Percentiles rank a stretch among this genome's conserved stretches.
phyloP scores from a whole-genome alignment of 768 basidiomycete species.

The Pulveroboletus sp. region DNA sequence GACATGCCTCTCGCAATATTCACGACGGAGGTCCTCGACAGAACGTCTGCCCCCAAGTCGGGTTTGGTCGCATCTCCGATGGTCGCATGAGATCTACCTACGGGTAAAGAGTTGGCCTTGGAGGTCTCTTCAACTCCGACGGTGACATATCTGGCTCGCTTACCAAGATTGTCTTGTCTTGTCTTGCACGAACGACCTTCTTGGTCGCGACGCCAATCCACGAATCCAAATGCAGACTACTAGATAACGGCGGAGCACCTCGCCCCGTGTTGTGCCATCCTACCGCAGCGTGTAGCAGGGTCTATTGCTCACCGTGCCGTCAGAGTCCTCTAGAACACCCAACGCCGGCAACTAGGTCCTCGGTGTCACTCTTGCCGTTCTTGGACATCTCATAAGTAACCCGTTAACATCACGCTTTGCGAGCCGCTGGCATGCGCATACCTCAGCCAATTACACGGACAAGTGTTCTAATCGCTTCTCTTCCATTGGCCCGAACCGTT shows the following conservation, averaged over 20 bases:
- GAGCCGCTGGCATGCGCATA: too few relatives aligned
- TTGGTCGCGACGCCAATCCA: too few relatives aligned
- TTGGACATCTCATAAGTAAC: background rate
- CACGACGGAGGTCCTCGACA: constrained; percentile 8
- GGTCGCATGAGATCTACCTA: background rate
- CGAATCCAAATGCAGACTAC: too few relatives aligned
- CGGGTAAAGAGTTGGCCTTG: background rate
- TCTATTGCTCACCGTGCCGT: constrained; percentile 5
- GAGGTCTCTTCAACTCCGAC: background rate
- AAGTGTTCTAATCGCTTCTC: too few relatives aligned
- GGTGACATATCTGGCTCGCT: background rate
- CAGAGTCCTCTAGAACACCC: background rate
- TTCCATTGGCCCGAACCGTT: too few relatives aligned
- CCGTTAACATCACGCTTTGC: too few relatives aligned
- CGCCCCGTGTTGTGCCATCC: too few relatives aligned
- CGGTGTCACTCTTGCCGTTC: constrained; percentile 1
- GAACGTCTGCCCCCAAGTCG: constrained; percentile 5
- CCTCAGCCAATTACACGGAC: too few relatives aligned
- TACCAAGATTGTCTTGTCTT: background rate
- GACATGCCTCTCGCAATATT: constrained; percentile 1
- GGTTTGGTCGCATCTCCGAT: constrained; percentile 20
- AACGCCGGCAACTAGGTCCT: background rate
- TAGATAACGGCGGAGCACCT: background rate
- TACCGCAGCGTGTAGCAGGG: constrained; percentile 3
- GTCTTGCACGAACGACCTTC: background rate